These are phyloP conservation scores for Bonia amplexicaulis DNA, from an alignment of 176 grass and related monocot genomes.

Conservation along the genomic window DNA sequence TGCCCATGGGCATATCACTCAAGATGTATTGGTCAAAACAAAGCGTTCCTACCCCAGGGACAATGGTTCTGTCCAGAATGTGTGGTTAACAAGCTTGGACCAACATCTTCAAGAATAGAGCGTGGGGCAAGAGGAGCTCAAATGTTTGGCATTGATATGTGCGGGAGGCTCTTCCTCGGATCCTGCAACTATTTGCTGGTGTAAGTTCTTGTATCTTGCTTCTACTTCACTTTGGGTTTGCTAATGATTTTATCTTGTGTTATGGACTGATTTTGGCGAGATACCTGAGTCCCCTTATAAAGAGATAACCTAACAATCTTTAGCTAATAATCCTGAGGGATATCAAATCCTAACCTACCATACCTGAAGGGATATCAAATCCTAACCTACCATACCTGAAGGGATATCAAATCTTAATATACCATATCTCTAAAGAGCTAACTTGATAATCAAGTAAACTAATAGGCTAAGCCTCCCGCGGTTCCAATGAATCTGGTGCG, in stretches of 20 bases:
- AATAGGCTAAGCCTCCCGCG: too few relatives aligned
- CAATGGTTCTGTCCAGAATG: conserved; percentile 97
- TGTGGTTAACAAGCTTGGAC: conserved; percentile 65
- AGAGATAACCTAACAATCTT: too few relatives aligned
- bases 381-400: too few relatives aligned
- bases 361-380: too few relatives aligned
- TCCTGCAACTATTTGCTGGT: conserved; percentile 95
- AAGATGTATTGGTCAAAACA: conserved; percentile 90
- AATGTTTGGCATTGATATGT: conserved; percentile 68
- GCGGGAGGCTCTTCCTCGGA: conserved; percentile 68
- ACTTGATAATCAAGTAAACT: too few relatives aligned
- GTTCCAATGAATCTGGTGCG: too few relatives aligned
- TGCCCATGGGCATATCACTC: conserved; percentile 97
- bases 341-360: too few relatives aligned
- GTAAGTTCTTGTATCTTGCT: conserved; percentile 56
- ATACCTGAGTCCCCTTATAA: too few relatives aligned
- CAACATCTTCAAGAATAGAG: conserved; percentile 62
- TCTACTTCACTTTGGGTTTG: neutral
- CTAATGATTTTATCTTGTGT: neutral
- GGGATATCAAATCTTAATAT: too few relatives aligned
- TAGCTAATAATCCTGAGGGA: too few relatives aligned
- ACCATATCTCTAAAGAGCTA: too few relatives aligned
- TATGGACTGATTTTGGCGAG: too few relatives aligned
- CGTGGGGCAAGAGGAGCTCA: conserved; percentile 79
- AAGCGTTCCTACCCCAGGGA: conserved; percentile 69